Evolutionary conservation across 2,329 filamentous ascomycete genomes (phyloP), one percentile per base, ranked within the genome.

Genomic region (Diaporthe eres): DNA sequence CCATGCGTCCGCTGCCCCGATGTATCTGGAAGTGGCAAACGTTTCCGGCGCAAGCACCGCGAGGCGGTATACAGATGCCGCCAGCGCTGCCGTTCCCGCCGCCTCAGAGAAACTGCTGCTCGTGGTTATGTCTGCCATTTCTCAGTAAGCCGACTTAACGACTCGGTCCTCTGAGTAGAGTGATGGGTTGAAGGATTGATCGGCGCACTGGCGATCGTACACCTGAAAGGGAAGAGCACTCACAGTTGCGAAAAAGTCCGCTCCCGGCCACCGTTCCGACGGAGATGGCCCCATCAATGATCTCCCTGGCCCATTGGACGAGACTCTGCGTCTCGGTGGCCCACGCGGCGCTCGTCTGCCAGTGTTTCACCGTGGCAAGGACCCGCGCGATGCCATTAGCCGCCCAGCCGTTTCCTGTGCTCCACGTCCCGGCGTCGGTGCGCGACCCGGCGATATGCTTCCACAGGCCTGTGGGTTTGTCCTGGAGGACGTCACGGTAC

Each of bases 391-490:
- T 60, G 31, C 57, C 57, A 34, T 60, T 60, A 9, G 57, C 12
- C 19, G 57, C 13, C 57, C 57, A 60, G 34, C 57, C 57, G 19
- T 60, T 60, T 19, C 57, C 57, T 10, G 57, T 60, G 57, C 57
- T 60, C 57, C 57, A 60, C 31, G 57, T 60, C 9, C 57, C 57
- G 19, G 57, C 57, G 12, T 60, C 57, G 34, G 57, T 60, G 22
- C 57, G 34, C 34, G 57, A 42, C 31, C 57, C 57, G 34, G 57
- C 57, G 22, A 60, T 60, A 22, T 60, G 57, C 7, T 60, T 60
- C 57, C 57, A 39, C 5, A 60, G 22, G 31, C 57, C 57, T 4
- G 57, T 60, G 10, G 57, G 22, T 34, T 60, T 60, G 10, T 60
- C 57, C 22, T 60, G 57, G 31, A 60, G 57, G 57, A 60, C 12